A percentile compares a stretch with the other conserved stretches of the same genome.
Conservation (phyloP, 495 filamentous ascomycete species). For the Glonium stellatum region DNA sequence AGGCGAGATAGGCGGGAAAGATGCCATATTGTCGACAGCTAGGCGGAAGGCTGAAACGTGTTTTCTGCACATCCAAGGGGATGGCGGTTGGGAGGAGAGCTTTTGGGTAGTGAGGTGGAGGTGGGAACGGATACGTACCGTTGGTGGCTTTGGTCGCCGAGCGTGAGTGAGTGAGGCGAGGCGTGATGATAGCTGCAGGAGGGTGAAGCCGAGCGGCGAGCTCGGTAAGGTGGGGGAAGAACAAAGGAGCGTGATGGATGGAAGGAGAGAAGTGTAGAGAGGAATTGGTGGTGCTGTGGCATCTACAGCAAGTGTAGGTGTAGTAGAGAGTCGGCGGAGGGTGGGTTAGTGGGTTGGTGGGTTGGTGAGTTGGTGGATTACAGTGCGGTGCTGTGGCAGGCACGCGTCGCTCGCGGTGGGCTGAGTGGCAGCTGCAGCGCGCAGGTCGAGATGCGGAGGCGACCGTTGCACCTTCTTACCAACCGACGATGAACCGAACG, state of each 20-base stretch:
- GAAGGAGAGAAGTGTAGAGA: neutral
- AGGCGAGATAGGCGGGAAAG: neutral
- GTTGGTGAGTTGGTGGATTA: neutral
- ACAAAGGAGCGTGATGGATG: neutral
- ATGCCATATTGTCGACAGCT: slow-evolving; percentile 4
- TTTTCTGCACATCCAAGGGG: slow-evolving; percentile 1
- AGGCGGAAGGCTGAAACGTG: slow-evolving; percentile 1
- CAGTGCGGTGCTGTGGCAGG: neutral
- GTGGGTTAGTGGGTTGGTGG: no score
- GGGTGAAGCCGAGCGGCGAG: neutral
- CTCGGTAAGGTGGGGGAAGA: neutral
- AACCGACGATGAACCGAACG: neutral
- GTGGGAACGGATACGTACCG: neutral
- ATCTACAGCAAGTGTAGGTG: neutral
- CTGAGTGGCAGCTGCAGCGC: no score
- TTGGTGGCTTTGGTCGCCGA: neutral
- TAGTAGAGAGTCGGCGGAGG: neutral
- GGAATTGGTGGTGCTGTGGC: neutral
- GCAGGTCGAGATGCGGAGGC: no score
- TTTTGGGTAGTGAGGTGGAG: neutral
- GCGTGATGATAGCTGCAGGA: neutral
- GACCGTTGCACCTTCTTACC: neutral
- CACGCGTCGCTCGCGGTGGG: neutral
- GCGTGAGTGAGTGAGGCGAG: neutral
- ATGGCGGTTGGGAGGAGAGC: neutral